A percentile compares a stretch with the other conserved stretches of the same genome.
Conservation (phyloP, 257 asterid genomes). For the Solanum dulcamara region DNA sequence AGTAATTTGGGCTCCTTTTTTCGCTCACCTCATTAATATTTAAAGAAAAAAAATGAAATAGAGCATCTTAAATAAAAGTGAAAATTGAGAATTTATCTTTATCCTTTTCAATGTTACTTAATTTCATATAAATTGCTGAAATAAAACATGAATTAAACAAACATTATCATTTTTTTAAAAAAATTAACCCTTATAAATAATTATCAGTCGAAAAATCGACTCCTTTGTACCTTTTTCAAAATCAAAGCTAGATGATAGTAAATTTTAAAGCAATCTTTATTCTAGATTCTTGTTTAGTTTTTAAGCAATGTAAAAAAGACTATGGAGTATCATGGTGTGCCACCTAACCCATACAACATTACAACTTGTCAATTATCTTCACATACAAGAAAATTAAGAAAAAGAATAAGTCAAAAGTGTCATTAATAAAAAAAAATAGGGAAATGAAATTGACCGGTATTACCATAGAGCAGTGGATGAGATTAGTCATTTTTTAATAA, state of each 20-base stretch:
- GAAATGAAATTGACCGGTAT: neutral
- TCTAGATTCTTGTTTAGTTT: neutral
- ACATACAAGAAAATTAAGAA: no score
- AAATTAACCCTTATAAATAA: neutral
- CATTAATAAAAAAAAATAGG: neutral
- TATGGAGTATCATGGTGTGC: neutral
- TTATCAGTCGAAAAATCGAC: neutral
- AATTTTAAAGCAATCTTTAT: neutral
- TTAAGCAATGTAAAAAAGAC: neutral
- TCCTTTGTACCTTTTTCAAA: neutral
- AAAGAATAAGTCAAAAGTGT: neutral
- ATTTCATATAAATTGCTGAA: neutral
- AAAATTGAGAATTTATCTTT: neutral
- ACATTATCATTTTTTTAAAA: neutral
- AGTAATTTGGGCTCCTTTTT: neutral
- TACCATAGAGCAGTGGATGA: no score
- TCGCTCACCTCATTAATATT: neutral
- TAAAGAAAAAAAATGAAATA: neutral
- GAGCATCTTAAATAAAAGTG: neutral
- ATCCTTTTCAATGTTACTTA: fast-evolving
- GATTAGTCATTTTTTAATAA: neutral
- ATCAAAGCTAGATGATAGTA: neutral
- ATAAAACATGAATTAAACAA: neutral
- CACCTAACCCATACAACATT: neutral
- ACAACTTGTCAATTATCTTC: neutral